Base-by-base conservation (phyloP, 83 land plant genomes). In the Picea engelmannii region DNA sequence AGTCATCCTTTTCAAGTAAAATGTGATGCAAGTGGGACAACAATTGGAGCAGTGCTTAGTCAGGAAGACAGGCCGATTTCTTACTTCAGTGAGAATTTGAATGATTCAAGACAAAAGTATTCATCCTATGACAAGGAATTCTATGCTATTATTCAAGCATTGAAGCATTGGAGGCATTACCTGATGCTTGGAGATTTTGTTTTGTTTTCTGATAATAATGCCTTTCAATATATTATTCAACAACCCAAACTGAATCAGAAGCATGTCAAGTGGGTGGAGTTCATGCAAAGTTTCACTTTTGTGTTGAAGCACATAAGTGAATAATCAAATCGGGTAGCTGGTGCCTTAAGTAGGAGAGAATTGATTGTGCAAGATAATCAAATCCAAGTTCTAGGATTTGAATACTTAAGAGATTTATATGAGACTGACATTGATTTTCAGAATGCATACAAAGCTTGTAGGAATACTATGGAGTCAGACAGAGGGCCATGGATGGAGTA, bases 161-260 rank as follows among this genome's bases (percentile, higher is more conserved):
- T 84, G 55, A 10, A 21, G 1, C 15, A 84, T 59, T 84, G 85
- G 86, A 6, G 71, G 1, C 71, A 80, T 64, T 81, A 84, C 21
- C 23, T 84, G 0, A 5, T 81, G 2, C 13, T 24, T 24, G 42
- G 44, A 4, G 83, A 77, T 66, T 77, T 85, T 17, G 4, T 82
- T 1, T 18, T 82, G 8, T 62, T 23, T 27, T 44, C 78, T 4
- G 82, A 83, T 73, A 76, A 81, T 25, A 35, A 66, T 10, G 82
- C 71, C 0, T 80, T 80, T 5, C 47, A 80, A 27, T 42, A 16
- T 8, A 15, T 66, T 16, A 66, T 66, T 0, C 7, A 40, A 3
- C 73, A 66, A 67, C 49, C 66, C 2, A 80, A 80, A 38, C 8
- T 81, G 2, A 81, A 58, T 31, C 0, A 6, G 8, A 10, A 73